Evolutionary conservation across 2,329 filamentous ascomycete genomes (phyloP), one percentile per base, ranked within the genome.

Genomic region (Pseudopithomyces chartarum): DNA sequence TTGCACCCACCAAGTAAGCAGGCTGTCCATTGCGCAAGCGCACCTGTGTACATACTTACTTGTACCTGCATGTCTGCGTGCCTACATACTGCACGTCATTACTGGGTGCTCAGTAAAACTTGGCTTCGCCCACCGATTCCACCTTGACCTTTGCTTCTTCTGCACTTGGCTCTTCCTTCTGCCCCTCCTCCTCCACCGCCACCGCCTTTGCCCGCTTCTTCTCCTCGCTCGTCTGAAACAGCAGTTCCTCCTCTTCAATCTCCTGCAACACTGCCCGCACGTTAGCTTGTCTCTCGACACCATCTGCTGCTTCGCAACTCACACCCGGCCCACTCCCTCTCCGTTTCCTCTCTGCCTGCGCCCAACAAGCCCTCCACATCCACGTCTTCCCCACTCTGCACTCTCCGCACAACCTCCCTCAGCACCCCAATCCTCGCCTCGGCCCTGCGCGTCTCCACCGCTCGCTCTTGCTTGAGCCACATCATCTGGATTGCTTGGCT

Each of bases 401-500:
- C 71, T 2, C 67, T 49, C 55, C 73, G 70, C 19, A 97, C 90
- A 15, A 90, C 82, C 69, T 97, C 94, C 38, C 85, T 85, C 57
- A 99, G 76, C 29, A 92, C 71, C 2, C 83, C 84, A 60, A 99
- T 90, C 71, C 90, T 89, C 6, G 90, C 87, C 65, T 97, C 90
- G 5, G 92, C 88, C 64, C 87, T 87, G 49, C 93, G 86, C 69
- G 83, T 86, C 66, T 90, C 93, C 10, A 87, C 86, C 32, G 84
- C 82, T 69, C 88, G 90, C 49, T 93, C 88, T 65, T 90, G 90
- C 67, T 88, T 89, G 67, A 98, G 75, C 34, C 87, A 83, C 69
- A 99, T 89, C 83, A 95, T 90, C 68, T 97, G 91, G 66, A 99
- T 97, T 13, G 94, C 91, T 82, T 97, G 96, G 59, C 92, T 97